Evolutionary conservation across 208 protist genomes (phyloP), one percentile per base, ranked within the genome.

Genomic region (Trypanosoma scelopori): DNA sequence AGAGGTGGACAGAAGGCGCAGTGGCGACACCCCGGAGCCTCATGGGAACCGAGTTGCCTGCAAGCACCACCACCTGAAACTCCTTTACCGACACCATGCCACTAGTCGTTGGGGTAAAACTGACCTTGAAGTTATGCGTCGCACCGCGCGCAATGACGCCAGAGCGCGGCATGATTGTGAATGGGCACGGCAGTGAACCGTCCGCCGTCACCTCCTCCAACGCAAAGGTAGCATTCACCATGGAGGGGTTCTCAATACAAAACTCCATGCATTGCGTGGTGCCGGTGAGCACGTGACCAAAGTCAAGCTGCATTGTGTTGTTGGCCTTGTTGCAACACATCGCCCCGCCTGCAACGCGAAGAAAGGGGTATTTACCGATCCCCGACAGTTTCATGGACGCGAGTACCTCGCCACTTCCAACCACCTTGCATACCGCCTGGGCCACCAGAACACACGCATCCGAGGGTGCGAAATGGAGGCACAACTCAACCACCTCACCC

Each of bases 311-410:
- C 32, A 63, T 9, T 15, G 43, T 55, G 55, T 61, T 66, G 32
- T 42, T 15, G 50, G 15, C 45, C 45, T 45, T 37, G 20, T n/a
- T 4, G 15, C 5, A 5, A 15, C 11, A 1, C 20, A 18, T 25
- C 32, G 9, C 6, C 23, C 43, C 37, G 11, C 45, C 48, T 4
- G 28, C 20, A 12, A 60, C 27, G 18, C 65, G 49, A 5, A 97
- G 68, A 70, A 87, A 93, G 0, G 95, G 89, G 65, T 95, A 89
- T 69, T 97, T 98, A n/a, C 92, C 95, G 50, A 97, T 84, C 39
- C 92, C 95, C 0, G 87, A 94, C 23, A 98, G 25, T 57, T 71
- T 69, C 65, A 97, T 55, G 1, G 65, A 66, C 1, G 82, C 67
- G 27, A 94, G 76, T 11, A 79, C 60, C 28, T 91, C 76, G 12